Percentiles rank a stretch among this genome's conserved stretches.
Evolutionary conservation across 768 basidiomycete genomes (phyloP).

Genomic region (Boletellus ananas): DNA sequence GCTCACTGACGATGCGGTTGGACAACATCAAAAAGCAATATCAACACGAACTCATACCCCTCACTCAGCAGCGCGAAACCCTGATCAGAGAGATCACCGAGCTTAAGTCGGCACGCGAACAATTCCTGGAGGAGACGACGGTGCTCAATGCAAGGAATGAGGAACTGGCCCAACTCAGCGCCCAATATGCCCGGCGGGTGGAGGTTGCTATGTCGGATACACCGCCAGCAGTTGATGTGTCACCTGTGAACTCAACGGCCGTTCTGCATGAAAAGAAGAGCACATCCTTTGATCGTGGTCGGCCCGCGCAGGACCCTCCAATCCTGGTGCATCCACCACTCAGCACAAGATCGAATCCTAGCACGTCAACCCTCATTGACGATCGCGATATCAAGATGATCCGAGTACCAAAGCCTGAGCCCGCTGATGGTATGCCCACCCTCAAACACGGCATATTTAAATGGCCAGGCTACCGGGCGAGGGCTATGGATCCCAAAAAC

Average conservation of each 20-base stretch:
- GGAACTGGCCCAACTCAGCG: slow-evolving; percentile 83
- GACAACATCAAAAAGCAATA: slow-evolving; percentile 88
- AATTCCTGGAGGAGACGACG: slow-evolving; percentile 88
- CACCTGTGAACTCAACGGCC: slow-evolving; percentile 7
- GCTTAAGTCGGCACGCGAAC: slow-evolving; percentile 80
- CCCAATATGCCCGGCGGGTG: slow-evolving; percentile 76
- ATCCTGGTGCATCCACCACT: slow-evolving; percentile 11
- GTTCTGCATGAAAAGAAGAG: slow-evolving; percentile 23
- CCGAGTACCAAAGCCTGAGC: slow-evolving; percentile 28
- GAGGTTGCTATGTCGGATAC: slow-evolving; percentile 39
- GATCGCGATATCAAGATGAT: slow-evolving; percentile 28
- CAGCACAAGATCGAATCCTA: slow-evolving; percentile 17
- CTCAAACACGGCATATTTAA: slow-evolving; percentile 63
- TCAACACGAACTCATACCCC: slow-evolving; percentile 77
- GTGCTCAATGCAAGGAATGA: slow-evolving; percentile 89
- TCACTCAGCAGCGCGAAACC: slow-evolving; percentile 77
- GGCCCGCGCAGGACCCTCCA: slow-evolving; percentile 9
- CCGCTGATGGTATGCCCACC: slow-evolving; percentile 44
- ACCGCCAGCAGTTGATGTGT: slow-evolving; percentile 9
- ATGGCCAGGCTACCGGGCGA: slow-evolving; percentile 59
- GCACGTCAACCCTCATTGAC: slow-evolving; percentile 21
- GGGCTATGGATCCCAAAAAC: slow-evolving; percentile 40
- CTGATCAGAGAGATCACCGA: slow-evolving; percentile 80
- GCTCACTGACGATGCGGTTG: slow-evolving; percentile 79
- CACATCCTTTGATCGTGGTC: slow-evolving; percentile 28